These are phyloP conservation scores for Bipolaris sorokiniana DNA, from an alignment of 2,329 filamentous ascomycete genomes.

Conservation along the genomic window DNA sequence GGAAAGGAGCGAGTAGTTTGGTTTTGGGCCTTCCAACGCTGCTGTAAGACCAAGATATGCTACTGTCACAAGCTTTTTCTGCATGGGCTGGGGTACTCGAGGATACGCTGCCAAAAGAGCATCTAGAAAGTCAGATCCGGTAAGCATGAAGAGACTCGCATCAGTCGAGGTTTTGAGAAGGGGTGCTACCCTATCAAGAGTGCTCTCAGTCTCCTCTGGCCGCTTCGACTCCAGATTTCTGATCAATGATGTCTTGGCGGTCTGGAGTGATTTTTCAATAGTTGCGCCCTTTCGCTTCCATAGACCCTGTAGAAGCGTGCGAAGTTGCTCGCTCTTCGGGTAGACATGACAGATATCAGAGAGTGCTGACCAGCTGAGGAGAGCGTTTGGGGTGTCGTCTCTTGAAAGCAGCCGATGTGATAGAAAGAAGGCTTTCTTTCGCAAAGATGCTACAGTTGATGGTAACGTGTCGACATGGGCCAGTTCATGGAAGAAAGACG, in stretches of 20 bases:
- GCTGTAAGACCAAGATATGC: constrained; percentile 77
- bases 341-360: constrained; percentile 72
- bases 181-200: constrained; percentile 65
- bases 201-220: constrained; percentile 61
- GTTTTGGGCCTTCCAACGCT: constrained; percentile 68
- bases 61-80: constrained; percentile 72
- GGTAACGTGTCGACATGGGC: constrained; percentile 35
- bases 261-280: constrained; percentile 63
- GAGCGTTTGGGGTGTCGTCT: constrained; percentile 51
- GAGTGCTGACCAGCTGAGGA: constrained; percentile 72
- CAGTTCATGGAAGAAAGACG: constrained; percentile 67
- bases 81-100: constrained; percentile 66
- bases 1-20: constrained; percentile 75
- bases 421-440: constrained; percentile 70
- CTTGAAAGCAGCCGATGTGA: constrained; percentile 62
- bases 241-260: constrained; percentile 67
- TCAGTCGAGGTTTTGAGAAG: constrained; percentile 67
- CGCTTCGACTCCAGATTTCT: constrained; percentile 68
- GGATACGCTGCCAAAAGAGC: constrained; percentile 70
- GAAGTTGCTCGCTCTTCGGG: constrained; percentile 65
- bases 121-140: constrained; percentile 87
- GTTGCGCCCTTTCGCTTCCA: constrained; percentile 59
- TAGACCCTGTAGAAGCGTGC: constrained; percentile 56
- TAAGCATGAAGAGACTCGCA: constrained; percentile 69
- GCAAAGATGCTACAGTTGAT: constrained; percentile 58